Conservation (phyloP, 108 stramenopile species). For the Discostella stelligeroides region DNA sequence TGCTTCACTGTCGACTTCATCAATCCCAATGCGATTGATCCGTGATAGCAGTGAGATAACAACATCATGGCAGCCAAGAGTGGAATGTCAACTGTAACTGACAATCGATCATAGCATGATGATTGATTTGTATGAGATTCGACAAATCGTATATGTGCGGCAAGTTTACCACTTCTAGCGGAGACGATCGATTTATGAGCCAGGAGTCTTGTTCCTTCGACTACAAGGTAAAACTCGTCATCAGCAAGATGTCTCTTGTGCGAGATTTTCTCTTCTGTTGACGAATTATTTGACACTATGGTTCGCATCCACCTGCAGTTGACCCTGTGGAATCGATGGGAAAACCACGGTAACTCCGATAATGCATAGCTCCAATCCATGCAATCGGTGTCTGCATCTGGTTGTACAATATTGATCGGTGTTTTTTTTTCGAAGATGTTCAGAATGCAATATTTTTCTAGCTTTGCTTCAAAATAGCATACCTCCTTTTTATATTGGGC, state of each 20-base stretch:
- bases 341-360: constrained; percentile 20
- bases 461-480: constrained; percentile 11
- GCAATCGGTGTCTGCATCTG: constrained; percentile 7
- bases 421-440: neutral
- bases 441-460: constrained; percentile 14
- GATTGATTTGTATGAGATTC: constrained; percentile 32
- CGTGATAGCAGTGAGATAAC: constrained; percentile 76
- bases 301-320: constrained; percentile 25
- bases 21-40: constrained; percentile 63
- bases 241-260: constrained; percentile 4
- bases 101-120: constrained; percentile 6
- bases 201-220: constrained; percentile 50
- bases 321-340: constrained; percentile 3
- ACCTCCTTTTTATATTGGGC: neutral
- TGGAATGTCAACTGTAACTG: constrained; percentile 46
- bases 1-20: constrained; percentile 10
- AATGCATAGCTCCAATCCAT: constrained; percentile 39
- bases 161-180: constrained; percentile 69
- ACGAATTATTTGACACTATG: neutral
- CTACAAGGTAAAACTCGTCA: constrained; percentile 47
- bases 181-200: constrained; percentile 62
- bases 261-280: neutral
- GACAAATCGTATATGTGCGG: constrained; percentile 73
- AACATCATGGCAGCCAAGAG: constrained; percentile 40
- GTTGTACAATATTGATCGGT: neutral